These are phyloP conservation scores for Podospora didyma DNA, from an alignment of 495 filamentous ascomycete genomes.

Conservation along the genomic window DNA sequence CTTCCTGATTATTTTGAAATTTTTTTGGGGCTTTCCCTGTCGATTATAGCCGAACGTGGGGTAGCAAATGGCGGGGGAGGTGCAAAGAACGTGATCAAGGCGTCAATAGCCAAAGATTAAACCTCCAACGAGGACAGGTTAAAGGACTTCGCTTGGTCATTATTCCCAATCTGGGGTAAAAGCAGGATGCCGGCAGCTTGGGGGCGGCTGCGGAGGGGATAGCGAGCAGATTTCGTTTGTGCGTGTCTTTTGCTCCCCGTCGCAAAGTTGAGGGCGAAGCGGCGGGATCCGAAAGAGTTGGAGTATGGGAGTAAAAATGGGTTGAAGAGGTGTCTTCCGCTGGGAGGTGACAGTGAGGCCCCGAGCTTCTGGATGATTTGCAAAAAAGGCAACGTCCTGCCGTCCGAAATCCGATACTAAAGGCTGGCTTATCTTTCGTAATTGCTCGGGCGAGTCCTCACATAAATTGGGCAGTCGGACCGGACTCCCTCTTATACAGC, in stretches of 20 bases:
- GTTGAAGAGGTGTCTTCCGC: no score
- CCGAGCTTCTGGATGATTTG: slow-evolving; percentile 11
- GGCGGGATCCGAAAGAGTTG: no score
- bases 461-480: slow-evolving; percentile 28
- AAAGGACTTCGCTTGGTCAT: slow-evolving; percentile 49
- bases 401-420: slow-evolving; percentile 28
- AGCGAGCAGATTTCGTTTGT: not conserved
- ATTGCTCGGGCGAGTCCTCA: no score
- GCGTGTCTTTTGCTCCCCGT: no score
- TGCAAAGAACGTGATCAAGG: slow-evolving; percentile 30
- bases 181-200: slow-evolving; percentile 16
- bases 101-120: slow-evolving; percentile 45
- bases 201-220: slow-evolving; percentile 10
- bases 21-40: not conserved
- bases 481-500: slow-evolving; percentile 33
- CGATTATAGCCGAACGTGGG: slow-evolving; percentile 30
- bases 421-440: not conserved
- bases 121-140: slow-evolving; percentile 54
- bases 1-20: no score
- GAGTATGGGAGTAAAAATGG: not conserved
- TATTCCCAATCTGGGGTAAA: slow-evolving; percentile 35
- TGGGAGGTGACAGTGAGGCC: no score
- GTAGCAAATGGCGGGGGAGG: slow-evolving; percentile 26
- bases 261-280: not conserved
- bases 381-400: slow-evolving; percentile 17